Conservation (phyloP, 2,329 filamentous ascomycete genomes). For the Zymoseptoria passerinii region DNA sequence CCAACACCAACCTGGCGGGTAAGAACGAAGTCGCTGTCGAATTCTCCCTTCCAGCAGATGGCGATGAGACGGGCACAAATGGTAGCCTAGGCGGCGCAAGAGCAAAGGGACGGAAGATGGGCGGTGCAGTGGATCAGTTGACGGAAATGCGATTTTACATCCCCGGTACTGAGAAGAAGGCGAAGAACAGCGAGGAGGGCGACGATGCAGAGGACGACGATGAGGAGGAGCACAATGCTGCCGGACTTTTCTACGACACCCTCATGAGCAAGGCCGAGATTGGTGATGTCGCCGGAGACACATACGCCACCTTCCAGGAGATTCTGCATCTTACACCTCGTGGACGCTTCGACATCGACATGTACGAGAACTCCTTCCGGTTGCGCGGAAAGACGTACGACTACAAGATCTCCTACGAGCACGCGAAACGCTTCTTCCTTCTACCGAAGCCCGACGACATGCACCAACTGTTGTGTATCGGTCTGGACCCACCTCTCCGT, state of each 20-base stretch:
- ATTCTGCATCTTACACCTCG: constrained; percentile 94
- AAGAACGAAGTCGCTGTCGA: constrained; percentile 97
- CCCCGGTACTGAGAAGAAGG: constrained; percentile 72
- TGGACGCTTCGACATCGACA: constrained; percentile 98
- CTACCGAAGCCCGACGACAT: constrained; percentile 97
- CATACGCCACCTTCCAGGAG: constrained; percentile 93
- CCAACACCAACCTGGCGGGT: constrained; percentile 93
- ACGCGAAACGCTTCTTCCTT: constrained; percentile 98
- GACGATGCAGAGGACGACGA: constrained; percentile 47
- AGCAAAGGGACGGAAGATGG: constrained; percentile 77
- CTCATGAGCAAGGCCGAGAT: constrained; percentile 98
- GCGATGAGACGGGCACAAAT: constrained; percentile 64
- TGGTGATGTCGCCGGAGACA: constrained; percentile 96
- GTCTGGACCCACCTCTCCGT: constrained; percentile 85
- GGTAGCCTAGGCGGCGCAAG: constrained; percentile 64
- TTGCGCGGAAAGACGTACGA: constrained; percentile 98
- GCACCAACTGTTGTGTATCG: constrained; percentile 89
- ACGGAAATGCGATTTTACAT: constrained; percentile 99
- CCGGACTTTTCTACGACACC: constrained; percentile 95
- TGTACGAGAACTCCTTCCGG: constrained; percentile 97
- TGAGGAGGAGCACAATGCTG: constrained; percentile 81
- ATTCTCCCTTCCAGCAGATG: constrained; percentile 68
- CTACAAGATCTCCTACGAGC: constrained; percentile 98
- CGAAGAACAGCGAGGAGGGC: constrained; percentile 62
- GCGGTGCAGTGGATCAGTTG: constrained; percentile 81